These are phyloP conservation scores for Cladochytrium tenue DNA, from an alignment of 371 early-diverging fungal species.

Conservation along the genomic window DNA sequence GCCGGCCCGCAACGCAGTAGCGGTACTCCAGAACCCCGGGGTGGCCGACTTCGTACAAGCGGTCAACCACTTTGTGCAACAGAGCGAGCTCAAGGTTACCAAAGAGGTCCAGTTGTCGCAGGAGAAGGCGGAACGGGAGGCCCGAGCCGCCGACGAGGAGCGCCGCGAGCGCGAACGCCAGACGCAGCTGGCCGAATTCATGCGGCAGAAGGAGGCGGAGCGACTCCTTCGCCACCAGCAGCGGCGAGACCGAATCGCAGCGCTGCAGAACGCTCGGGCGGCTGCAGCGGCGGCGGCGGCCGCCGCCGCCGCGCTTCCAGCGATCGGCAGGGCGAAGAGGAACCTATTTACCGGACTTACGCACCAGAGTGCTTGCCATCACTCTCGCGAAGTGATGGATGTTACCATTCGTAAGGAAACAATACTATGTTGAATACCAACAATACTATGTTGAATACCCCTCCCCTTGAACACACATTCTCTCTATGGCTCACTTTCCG, in stretches of 20 bases:
- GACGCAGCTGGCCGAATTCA: conserved; percentile 19
- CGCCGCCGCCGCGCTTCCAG: background rate
- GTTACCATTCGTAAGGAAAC: background rate
- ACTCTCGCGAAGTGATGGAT: conserved; percentile 43
- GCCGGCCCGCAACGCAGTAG: conserved; percentile 16
- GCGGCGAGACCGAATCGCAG: conserved; percentile 24
- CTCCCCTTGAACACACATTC: no score
- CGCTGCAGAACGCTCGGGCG: conserved; percentile 3
- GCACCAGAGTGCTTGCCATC: conserved; percentile 45
- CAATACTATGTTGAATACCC: no score
- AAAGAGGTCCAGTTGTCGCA: conserved; percentile 30
- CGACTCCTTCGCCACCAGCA: conserved; percentile 20
- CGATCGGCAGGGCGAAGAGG: background rate
- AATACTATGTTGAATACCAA: no score
- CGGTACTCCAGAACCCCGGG: conserved; percentile 36
- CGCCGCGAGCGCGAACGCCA: conserved; percentile 29
- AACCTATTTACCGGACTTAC: conserved; percentile 37
- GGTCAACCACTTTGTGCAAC: conserved; percentile 33
- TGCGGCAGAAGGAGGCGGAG: conserved; percentile 34
- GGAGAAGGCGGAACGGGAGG: conserved; percentile 25
- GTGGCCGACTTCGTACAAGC: conserved; percentile 34
- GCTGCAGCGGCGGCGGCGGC: no score
- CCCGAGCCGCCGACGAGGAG: conserved; percentile 26
- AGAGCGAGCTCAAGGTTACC: conserved; percentile 17
- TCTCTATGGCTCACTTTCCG: no score